Conservation (phyloP, 2,329 filamentous ascomycete genomes). For the Penicillium fuscoglaucum region DNA sequence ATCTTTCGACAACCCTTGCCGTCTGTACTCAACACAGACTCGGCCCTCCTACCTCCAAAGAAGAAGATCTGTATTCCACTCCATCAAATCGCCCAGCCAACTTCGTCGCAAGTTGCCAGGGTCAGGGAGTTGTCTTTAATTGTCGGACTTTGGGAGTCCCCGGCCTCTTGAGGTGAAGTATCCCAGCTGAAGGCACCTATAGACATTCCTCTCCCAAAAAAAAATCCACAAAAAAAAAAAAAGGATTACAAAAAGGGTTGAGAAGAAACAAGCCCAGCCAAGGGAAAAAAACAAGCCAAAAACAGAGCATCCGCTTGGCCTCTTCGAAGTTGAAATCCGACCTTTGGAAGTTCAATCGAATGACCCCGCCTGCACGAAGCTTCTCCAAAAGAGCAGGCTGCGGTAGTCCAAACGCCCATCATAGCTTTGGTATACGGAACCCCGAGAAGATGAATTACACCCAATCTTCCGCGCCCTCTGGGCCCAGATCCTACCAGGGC, state of each 20-base stretch:
- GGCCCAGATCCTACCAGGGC: too few relatives aligned
- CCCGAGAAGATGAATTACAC: slow-evolving; percentile 1
- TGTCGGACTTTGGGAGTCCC: slow-evolving; percentile 20
- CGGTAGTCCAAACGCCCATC: slow-evolving; percentile 2
- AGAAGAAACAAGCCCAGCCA: slow-evolving; percentile 1
- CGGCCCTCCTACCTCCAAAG: not conserved
- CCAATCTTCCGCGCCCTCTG: too few relatives aligned
- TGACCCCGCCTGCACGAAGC: slow-evolving; percentile 10
- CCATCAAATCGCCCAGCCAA: not conserved
- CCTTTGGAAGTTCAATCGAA: slow-evolving; percentile 16
- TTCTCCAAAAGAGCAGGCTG: not conserved
- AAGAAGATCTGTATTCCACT: not conserved
- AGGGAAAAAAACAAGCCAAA: slow-evolving; percentile 1
- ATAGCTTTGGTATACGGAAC: not conserved
- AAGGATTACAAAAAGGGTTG: not conserved
- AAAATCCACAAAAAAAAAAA: not conserved
- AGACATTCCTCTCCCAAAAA: slow-evolving; percentile 3
- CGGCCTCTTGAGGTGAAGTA: slow-evolving; percentile 16
- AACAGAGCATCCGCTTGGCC: slow-evolving; percentile 11
- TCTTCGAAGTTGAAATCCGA: slow-evolving; percentile 24
- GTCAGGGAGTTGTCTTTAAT: slow-evolving; percentile 15
- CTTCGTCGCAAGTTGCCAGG: slow-evolving; percentile 13
- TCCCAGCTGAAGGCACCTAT: slow-evolving; percentile 1
- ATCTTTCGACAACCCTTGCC: not conserved
- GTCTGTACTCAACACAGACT: not conserved